phyloP scores from a whole-genome alignment of 2,329 filamentous ascomycete genomes.

The Aspergillus sp. region DNA sequence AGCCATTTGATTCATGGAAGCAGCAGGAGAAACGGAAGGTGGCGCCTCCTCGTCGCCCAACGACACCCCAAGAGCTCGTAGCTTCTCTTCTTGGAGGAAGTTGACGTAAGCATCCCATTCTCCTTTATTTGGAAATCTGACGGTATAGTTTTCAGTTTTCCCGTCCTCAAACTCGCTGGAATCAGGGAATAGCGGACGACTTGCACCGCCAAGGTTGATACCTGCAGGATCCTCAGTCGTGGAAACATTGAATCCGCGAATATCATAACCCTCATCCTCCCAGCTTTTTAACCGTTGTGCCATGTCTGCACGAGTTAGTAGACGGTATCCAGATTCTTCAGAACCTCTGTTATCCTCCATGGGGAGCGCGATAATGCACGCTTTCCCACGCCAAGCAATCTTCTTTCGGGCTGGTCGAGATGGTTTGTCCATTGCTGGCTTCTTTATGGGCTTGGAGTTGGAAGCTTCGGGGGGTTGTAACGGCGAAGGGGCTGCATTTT shows the following conservation, averaged over 20 bases:
- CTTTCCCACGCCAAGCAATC: slow-evolving; percentile 70
- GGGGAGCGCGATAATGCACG: slow-evolving; percentile 66
- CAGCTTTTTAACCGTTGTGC: slow-evolving; percentile 35
- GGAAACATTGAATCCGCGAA: slow-evolving; percentile 35
- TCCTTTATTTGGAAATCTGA: slow-evolving; percentile 42
- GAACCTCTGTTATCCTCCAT: slow-evolving; percentile 62
- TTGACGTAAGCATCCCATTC: slow-evolving; percentile 76
- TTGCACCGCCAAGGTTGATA: slow-evolving; percentile 35
- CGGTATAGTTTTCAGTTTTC: slow-evolving; percentile 24
- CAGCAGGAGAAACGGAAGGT: slow-evolving; percentile 63
- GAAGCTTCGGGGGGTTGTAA: slow-evolving; percentile 7
- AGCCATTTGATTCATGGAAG: slow-evolving; percentile 63
- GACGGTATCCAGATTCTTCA: slow-evolving; percentile 27
- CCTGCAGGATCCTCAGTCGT: slow-evolving; percentile 21
- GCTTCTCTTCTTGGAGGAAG: slow-evolving; percentile 81
- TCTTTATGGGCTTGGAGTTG: slow-evolving; percentile 9
- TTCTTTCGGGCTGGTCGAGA: slow-evolving; percentile 57
- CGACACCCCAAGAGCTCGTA: slow-evolving; percentile 84
- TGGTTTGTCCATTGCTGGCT: slow-evolving; percentile 12
- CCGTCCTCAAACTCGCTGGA: slow-evolving; percentile 33
- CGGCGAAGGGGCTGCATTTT: slow-evolving; percentile 4
- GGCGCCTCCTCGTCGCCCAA: slow-evolving; percentile 71
- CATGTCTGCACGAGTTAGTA: slow-evolving; percentile 37
- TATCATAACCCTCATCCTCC: slow-evolving; percentile 40
- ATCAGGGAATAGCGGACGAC: slow-evolving; percentile 40